phyloP scores from a whole-genome alignment of 2,329 filamentous ascomycete genomes.

The Fusarium subglutinans region DNA sequence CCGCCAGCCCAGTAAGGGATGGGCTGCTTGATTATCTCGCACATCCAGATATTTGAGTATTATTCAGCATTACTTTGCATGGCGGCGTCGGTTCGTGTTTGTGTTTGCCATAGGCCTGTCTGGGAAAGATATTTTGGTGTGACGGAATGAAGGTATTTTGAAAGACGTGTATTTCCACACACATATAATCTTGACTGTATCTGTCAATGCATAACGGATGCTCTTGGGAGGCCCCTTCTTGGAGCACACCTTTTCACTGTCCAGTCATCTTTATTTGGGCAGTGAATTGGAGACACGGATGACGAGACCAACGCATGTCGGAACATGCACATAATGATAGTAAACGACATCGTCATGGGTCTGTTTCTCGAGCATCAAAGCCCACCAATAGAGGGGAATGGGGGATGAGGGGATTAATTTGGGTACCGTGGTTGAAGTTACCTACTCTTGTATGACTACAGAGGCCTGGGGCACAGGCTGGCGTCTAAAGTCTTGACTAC shows the following conservation, averaged over 20 bases:
- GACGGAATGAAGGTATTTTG: conserved; percentile 39
- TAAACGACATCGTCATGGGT: conserved; percentile 29
- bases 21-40: background rate
- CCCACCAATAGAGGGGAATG: conserved; percentile 29
- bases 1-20: conserved; percentile 44
- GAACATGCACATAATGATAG: conserved; percentile 26
- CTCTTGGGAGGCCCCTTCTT: conserved; percentile 1
- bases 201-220: conserved; percentile 18
- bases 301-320: background rate
- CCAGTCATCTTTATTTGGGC: background rate
- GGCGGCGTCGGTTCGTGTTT: conserved; percentile 47
- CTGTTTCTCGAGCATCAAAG: conserved; percentile 21
- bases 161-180: conserved; percentile 19
- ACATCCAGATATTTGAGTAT: conserved; percentile 6
- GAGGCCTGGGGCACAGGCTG: conserved; percentile 36
- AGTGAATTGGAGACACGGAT: background rate
- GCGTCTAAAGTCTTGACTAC: conserved; percentile 34
- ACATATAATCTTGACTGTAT: conserved; percentile 11
- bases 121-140: conserved; percentile 37
- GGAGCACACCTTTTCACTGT: background rate
- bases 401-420: conserved; percentile 41
- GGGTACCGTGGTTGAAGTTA: conserved; percentile 45
- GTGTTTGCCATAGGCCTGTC: conserved; percentile 17
- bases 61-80: conserved; percentile 50
- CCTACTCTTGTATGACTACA: conserved; percentile 49